phyloP scores from a whole-genome alignment of 1,284 basidiomycete species.

The Pseudozyma thailandica region DNA sequence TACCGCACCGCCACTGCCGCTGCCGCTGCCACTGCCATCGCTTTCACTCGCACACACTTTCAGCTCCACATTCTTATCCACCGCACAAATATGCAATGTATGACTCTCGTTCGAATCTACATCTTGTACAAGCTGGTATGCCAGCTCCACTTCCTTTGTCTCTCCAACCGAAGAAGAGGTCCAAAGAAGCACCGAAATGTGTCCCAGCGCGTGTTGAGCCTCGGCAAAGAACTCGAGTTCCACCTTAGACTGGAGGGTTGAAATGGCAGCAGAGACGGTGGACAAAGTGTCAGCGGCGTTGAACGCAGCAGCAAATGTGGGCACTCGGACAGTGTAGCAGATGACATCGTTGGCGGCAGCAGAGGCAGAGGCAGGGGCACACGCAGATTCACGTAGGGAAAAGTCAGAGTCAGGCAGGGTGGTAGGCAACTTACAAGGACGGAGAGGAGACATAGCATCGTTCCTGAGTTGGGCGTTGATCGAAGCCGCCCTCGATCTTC shows the following conservation, averaged over 20 bases:
- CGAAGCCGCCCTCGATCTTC: slow-evolving; percentile 20
- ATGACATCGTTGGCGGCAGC: background rate
- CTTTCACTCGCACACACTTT: slow-evolving; percentile 5
- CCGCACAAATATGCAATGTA: slow-evolving; percentile 9
- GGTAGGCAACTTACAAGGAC: slow-evolving; percentile 23
- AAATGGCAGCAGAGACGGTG: background rate
- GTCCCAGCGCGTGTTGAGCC: slow-evolving; percentile 35
- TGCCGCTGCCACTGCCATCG: slow-evolving; percentile 3
- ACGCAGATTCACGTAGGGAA: slow-evolving; percentile 4
- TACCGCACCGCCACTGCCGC: slow-evolving; percentile 8
- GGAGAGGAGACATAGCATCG: slow-evolving; percentile 7
- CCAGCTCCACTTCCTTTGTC: slow-evolving; percentile 6
- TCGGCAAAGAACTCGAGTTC: slow-evolving; percentile 45
- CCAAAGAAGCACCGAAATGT: slow-evolving; percentile 41
- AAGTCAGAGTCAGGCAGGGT: slow-evolving; percentile 1
- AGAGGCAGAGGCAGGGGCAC: slow-evolving; percentile 2
- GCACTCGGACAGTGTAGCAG: slow-evolving; percentile 3
- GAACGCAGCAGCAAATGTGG: slow-evolving; percentile 7
- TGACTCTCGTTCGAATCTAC: slow-evolving; percentile 1
- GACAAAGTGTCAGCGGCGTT: slow-evolving; percentile 28
- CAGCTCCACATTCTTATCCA: slow-evolving; percentile 11
- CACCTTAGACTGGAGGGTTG: slow-evolving; percentile 17
- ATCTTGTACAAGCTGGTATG: slow-evolving; percentile 7
- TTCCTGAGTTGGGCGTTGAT: slow-evolving; percentile 16
- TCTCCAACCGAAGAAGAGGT: background rate